A percentile compares a stretch with the other conserved stretches of the same genome.
These are phyloP conservation scores for Hyparrhenia diplandra DNA, from an alignment of 176 grass and related monocot genomes.

Conservation along the genomic window DNA sequence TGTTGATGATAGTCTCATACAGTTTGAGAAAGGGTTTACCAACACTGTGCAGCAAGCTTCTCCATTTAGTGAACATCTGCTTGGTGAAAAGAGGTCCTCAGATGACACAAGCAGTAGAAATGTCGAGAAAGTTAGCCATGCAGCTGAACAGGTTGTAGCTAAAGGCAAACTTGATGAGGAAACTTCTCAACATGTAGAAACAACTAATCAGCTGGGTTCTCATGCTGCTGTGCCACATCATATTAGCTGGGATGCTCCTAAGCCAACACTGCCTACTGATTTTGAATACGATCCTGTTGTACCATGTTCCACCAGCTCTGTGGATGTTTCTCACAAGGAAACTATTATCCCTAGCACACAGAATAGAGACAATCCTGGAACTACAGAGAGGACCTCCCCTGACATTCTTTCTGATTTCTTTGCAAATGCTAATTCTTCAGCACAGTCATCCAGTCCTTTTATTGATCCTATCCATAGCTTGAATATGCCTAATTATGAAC, in stretches of 20 bases:
- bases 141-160: conserved; percentile 31
- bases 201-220: conserved; percentile 26
- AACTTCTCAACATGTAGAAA: conserved; percentile 33
- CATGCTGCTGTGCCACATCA: conserved; percentile 35
- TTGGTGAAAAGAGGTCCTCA: conserved; percentile 39
- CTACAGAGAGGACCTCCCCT: conserved; percentile 55
- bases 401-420: conserved; percentile 97
- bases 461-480: conserved; percentile 77
- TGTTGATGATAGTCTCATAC: conserved; percentile 44
- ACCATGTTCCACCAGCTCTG: conserved; percentile 12
- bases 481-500: conserved; percentile 82
- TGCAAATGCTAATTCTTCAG: conserved; percentile 63
- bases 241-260: conserved; percentile 38
- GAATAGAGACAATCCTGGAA: conserved; percentile 52
- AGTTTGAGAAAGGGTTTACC: conserved; percentile 52
- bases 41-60: conserved; percentile 20
- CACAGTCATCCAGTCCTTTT: conserved; percentile 61
- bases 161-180: conserved; percentile 42
- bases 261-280: conserved; percentile 13
- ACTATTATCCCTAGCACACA: conserved; percentile 27
- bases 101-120: conserved; percentile 30
- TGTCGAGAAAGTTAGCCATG: conserved; percentile 27
- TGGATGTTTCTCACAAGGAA: conserved; percentile 46
- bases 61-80: conserved; percentile 35
- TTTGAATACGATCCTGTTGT: conserved; percentile 32